Evolutionary conservation across 805 yeast species (phyloP), one percentile per base, ranked within the genome.

Genomic region (Debaryomyces tyrocola): DNA sequence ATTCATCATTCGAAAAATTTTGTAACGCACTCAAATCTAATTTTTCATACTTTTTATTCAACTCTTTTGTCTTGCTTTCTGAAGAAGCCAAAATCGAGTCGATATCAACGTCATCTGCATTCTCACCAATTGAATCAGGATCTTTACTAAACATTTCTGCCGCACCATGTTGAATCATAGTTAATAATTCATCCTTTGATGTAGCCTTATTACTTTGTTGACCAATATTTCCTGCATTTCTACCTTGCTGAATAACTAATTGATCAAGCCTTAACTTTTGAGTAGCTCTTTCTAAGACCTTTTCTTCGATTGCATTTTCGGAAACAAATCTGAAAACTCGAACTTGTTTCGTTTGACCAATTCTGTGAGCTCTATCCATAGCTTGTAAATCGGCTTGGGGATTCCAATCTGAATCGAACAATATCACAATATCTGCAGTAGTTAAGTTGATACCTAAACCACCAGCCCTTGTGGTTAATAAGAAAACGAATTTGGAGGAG

Each of bases 361-460:
- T 87, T 74, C 95, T 79, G 65, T 87, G 95, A 0, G 94, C 94
- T 70, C 95, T 78, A 62, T 87, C 95, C 94, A 87, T 87, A 1
- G 92, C 92, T 65, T 87, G 95, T 53, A 87, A 75, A 74, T 87
- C 95, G 4, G 92, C 94, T 60, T 87, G 95, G 1, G 95, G 95
- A 55, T 87, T 87, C 95, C 95, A 87, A 63, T 87, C 95, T 3
- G 90, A 84, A 66, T 87, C 95, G 60, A 74, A 87, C 38, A 87
- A 64, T 2, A 87, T 78, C 40, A 87, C 95, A 51, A 84, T 74
- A 63, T 87, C 91, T 1, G 94, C 94, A n/a, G 83, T 70, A 4
- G 94, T 87, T 58, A 87, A 74, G 60, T 87, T 87, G 57, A 87
- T 87, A 66, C 95, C 95, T 62, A 90, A 75, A 9, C 96, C 96